These are phyloP conservation scores for Penicillium pancosmium DNA, from an alignment of 495 filamentous ascomycete genomes.

Conservation along the genomic window DNA sequence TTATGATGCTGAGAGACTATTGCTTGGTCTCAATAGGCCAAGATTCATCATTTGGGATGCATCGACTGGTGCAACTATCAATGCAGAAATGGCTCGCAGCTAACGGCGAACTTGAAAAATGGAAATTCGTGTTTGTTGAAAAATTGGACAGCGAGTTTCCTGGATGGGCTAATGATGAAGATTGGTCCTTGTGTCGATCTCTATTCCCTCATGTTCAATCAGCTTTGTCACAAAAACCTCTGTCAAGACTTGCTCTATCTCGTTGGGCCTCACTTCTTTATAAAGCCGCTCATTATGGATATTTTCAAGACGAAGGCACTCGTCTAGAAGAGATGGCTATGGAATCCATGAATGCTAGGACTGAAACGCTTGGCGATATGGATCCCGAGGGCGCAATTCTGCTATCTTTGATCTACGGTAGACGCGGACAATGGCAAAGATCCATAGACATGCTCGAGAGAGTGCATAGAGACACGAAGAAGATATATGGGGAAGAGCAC, in stretches of 20 bases:
- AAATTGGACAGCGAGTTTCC: not conserved
- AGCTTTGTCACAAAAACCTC: not conserved
- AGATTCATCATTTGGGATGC: not conserved
- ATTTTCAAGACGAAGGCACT: too few species aligned
- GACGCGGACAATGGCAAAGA: too few species aligned
- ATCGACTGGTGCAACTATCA: slow-evolving; percentile 3
- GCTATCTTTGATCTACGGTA: too few species aligned
- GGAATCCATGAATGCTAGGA: too few species aligned
- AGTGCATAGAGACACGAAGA: too few species aligned
- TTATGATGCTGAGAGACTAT: slow-evolving; percentile 15
- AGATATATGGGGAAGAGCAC: too few species aligned
- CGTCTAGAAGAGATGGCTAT: too few species aligned
- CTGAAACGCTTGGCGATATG: too few species aligned
- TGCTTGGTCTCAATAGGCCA: not conserved
- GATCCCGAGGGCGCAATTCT: too few species aligned
- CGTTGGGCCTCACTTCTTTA: slow-evolving; percentile 3
- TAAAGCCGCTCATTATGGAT: not conserved
- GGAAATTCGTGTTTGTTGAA: not conserved
- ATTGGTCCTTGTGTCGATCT: not conserved
- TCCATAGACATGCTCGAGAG: too few species aligned
- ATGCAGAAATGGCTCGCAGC: not conserved
- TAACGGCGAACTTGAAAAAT: not conserved
- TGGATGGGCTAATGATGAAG: not conserved
- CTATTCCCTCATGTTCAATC: slow-evolving; percentile 2
- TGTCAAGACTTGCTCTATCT: not conserved